phyloP scores from a whole-genome alignment of 2,329 filamentous ascomycete species.

The Trichophyton schoenleinii region DNA sequence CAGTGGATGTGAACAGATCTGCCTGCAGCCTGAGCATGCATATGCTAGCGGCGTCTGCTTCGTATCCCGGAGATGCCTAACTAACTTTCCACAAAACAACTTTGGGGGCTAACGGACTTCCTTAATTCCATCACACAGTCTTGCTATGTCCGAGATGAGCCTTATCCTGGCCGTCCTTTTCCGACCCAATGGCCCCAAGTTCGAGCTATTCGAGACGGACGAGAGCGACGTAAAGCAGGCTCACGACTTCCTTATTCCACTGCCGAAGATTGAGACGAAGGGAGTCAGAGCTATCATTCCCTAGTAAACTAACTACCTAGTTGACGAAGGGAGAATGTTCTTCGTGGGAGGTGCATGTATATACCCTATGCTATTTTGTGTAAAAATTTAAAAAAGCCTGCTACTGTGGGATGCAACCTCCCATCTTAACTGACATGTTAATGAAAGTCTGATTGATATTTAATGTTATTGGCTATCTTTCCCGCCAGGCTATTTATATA shows the following conservation, averaged over 20 bases:
- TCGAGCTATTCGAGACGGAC: constrained; percentile 6
- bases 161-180: constrained; percentile 8
- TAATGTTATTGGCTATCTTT: no score
- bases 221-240: constrained; percentile 3
- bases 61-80: background rate
- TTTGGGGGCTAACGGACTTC: background rate
- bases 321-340: background rate
- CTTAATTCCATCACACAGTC: constrained; percentile 2
- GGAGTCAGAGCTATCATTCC: constrained; percentile 7
- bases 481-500: no score
- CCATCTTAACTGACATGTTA: no score
- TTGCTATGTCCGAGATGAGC: constrained; percentile 12
- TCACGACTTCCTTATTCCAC: constrained; percentile 4
- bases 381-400: background rate
- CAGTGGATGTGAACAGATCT: background rate
- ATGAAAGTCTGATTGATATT: no score
- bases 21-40: background rate
- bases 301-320: background rate
- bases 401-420: no score
- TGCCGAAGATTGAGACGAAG: constrained; percentile 7
- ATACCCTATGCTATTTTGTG: background rate
- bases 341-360: background rate
- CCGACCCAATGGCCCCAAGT: constrained; percentile 1
- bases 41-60: background rate
- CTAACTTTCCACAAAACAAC: background rate